These are phyloP conservation scores for Calonectria hawksworthii DNA, from an alignment of 2,329 filamentous ascomycete genomes.

Conservation along the genomic window DNA sequence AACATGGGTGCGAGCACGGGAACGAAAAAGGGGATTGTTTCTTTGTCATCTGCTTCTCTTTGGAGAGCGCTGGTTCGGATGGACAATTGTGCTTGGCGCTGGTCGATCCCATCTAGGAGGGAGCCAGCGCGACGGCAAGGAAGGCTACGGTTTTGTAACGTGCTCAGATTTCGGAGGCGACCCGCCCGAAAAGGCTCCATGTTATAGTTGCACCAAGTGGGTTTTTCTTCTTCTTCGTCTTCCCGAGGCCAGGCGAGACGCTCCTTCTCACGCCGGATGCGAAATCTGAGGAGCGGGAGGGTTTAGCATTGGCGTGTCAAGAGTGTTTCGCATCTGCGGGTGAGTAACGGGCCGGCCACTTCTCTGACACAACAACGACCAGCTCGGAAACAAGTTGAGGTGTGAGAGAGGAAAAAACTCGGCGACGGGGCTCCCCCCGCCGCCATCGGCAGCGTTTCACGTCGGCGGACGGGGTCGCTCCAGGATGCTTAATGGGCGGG, in stretches of 20 bases:
- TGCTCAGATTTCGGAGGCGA: not conserved
- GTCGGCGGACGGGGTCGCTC: not conserved
- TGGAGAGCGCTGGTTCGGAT: not conserved
- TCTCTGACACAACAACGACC: not conserved
- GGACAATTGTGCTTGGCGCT: not conserved
- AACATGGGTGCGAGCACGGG: not conserved
- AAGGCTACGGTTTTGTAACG: not conserved
- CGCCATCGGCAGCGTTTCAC: conserved; percentile 20
- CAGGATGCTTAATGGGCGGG: not conserved
- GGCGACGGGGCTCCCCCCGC: not conserved
- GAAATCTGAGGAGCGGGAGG: not conserved
- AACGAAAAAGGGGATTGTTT: not conserved
- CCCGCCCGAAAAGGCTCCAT: not conserved
- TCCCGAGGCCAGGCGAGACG: conserved; percentile 3
- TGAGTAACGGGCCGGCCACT: conserved; percentile 3
- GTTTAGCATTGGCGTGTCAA: conserved; percentile 17
- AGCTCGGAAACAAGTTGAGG: not conserved
- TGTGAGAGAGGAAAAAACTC: too few species aligned
- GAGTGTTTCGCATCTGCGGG: conserved; percentile 26
- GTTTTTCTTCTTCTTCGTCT: not conserved
- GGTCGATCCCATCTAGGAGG: not conserved
- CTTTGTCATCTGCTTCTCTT: not conserved
- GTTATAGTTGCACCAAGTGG: not conserved
- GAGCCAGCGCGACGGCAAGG: not conserved
- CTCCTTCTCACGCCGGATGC: not conserved